These are phyloP conservation scores for Chlamydomonas sphaeroides DNA, from an alignment of 139 green algal genomes.

Conservation along the genomic window DNA sequence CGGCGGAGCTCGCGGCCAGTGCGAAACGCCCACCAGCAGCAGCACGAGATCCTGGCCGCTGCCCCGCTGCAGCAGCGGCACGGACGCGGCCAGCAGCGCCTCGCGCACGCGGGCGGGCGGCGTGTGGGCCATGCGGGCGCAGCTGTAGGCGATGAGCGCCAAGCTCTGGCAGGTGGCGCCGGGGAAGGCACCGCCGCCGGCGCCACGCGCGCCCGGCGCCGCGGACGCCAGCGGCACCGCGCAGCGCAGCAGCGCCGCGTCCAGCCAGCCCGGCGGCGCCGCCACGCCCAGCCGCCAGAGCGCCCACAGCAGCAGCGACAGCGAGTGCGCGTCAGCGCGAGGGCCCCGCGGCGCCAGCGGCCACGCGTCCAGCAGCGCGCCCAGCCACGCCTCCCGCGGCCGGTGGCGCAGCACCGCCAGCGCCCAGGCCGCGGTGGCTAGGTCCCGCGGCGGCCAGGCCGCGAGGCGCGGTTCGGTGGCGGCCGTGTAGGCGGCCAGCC, in stretches of 20 bases:
- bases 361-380: conserved; percentile 43
- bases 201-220: too few relatives aligned
- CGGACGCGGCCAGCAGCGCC: conserved; percentile 7
- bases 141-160: conserved; percentile 7
- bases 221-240: background rate
- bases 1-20: background rate
- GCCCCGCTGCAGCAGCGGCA: conserved; percentile 19
- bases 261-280: conserved; percentile 4
- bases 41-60: conserved; percentile 25
- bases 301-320: conserved; percentile 26
- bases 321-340: conserved; percentile 21
- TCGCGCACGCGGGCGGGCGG: background rate
- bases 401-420: conserved; percentile 18
- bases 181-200: background rate
- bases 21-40: conserved; percentile 20
- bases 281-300: conserved; percentile 22
- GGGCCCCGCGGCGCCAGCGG: conserved; percentile 3
- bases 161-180: conserved; percentile 36
- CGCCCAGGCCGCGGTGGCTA: conserved; percentile 12
- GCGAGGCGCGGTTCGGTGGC: background rate
- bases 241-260: background rate
- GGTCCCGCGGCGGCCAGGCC: background rate
- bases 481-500: background rate
- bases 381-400: conserved; percentile 45
- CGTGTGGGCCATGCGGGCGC: conserved; percentile 6